Conservation (phyloP, 2,329 filamentous ascomycete species). For the Penicillium sp. region DNA sequence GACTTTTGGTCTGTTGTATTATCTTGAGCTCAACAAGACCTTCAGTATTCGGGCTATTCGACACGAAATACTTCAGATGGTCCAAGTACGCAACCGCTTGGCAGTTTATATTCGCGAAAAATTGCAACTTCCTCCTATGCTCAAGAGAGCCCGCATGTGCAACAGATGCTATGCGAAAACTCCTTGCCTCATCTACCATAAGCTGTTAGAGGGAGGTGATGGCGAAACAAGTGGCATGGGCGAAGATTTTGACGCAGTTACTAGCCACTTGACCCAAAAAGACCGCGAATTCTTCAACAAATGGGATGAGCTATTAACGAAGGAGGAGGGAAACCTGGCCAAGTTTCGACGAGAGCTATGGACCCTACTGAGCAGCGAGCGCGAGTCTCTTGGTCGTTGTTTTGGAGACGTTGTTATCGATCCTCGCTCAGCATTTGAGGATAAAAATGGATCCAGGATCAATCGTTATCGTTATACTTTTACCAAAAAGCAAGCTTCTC, state of each 20-base stretch:
- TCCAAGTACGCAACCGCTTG: constrained; percentile 89
- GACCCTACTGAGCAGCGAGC: constrained; percentile 89
- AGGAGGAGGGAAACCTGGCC: constrained; percentile 88
- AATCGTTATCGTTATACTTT: constrained; percentile 89
- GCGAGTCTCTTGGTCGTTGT: constrained; percentile 84
- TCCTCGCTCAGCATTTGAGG: constrained; percentile 70
- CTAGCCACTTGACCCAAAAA: constrained; percentile 70
- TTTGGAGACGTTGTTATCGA: constrained; percentile 86
- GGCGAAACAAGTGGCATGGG: constrained; percentile 78
- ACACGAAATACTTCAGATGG: constrained; percentile 90
- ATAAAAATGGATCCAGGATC: constrained; percentile 72
- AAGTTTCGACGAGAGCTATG: constrained; percentile 87
- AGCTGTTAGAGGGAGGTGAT: constrained; percentile 78
- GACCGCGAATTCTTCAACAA: constrained; percentile 87
- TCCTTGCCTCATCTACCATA: constrained; percentile 86
- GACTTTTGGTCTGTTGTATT: constrained; percentile 87
- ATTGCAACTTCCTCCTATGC: constrained; percentile 80
- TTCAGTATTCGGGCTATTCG: constrained; percentile 81
- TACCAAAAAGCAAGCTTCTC: constrained; percentile 62
- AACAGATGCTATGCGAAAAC: constrained; percentile 86
- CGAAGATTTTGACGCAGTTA: constrained; percentile 76
- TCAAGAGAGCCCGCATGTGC: constrained; percentile 78
- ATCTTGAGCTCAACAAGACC: constrained; percentile 86
- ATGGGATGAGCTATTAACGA: constrained; percentile 90
- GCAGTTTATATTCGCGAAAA: constrained; percentile 82